phyloP scores from a whole-genome alignment of 2,329 filamentous ascomycete genomes.

The Trichophaea hybrida region DNA sequence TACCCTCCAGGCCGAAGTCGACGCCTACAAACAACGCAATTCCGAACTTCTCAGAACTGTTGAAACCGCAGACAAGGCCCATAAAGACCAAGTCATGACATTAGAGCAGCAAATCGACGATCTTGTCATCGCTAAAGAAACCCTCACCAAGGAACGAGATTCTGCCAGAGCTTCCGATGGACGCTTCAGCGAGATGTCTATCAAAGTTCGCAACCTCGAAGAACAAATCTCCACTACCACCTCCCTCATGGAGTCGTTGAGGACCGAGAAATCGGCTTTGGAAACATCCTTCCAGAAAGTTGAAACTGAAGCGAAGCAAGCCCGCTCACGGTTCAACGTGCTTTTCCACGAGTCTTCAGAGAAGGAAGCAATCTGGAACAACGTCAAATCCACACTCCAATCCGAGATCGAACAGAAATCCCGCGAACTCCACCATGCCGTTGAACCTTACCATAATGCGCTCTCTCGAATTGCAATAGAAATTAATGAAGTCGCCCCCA shows the following conservation, averaged over 20 bases:
- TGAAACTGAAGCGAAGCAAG: not conserved
- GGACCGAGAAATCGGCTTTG: not conserved
- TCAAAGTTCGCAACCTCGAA: not conserved
- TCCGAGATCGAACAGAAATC: not conserved
- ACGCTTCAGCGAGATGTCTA: not conserved
- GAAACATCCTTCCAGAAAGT: not conserved
- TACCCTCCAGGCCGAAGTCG: not conserved
- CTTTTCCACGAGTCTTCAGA: constrained; percentile 16
- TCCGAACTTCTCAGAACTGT: not conserved
- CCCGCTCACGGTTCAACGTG: constrained; percentile 9
- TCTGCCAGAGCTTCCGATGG: not conserved
- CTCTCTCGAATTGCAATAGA: not conserved
- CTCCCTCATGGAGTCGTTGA: not conserved
- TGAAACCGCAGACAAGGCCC: not conserved
- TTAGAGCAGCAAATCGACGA: not conserved
- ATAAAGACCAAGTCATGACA: not conserved
- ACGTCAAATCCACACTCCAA: not conserved
- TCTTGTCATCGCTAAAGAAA: not conserved
- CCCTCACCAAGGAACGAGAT: not conserved
- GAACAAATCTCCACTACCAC: not conserved
- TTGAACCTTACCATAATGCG: not conserved
- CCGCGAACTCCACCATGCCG: not conserved
- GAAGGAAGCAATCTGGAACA: constrained; percentile 18
- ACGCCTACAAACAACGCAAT: not conserved
- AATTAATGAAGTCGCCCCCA: not conserved